phyloP scores from a whole-genome alignment of 441 rosid species.

The Gossypium laxum region DNA sequence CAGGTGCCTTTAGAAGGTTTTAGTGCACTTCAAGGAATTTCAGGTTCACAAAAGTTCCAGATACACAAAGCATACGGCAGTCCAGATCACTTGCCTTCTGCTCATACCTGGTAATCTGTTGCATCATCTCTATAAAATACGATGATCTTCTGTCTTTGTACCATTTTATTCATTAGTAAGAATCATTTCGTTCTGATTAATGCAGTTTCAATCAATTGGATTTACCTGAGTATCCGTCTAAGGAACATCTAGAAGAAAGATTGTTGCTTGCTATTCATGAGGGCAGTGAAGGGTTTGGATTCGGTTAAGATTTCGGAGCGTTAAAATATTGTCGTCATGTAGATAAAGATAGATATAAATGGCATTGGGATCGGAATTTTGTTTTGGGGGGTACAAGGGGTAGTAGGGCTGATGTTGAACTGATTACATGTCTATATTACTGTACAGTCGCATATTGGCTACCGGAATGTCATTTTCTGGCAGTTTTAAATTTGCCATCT shows the following conservation, averaged over 20 bases:
- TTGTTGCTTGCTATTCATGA: conserved; percentile 89
- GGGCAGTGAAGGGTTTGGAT: conserved; percentile 88
- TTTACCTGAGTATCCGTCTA: conserved; percentile 87
- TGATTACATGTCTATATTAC: conserved; percentile 29
- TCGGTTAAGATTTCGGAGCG: conserved; percentile 34
- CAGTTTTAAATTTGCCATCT: conserved; percentile 35
- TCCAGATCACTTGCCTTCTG: conserved; percentile 77
- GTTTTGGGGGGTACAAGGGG: conserved; percentile 11
- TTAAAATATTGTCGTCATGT: conserved; percentile 18
- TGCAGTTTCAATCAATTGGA: conserved; percentile 95
- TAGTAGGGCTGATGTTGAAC: conserved; percentile 19
- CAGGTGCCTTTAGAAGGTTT: conserved; percentile 70
- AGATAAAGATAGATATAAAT: conserved; percentile 19
- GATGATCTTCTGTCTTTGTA: background rate
- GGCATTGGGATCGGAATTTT: conserved; percentile 1
- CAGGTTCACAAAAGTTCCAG: conserved; percentile 88
- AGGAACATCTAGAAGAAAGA: conserved; percentile 76
- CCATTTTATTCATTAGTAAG: background rate
- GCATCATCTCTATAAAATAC: background rate
- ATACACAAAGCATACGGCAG: conserved; percentile 97
- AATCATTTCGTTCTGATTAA: background rate
- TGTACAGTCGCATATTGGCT: conserved; percentile 43
- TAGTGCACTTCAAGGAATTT: conserved; percentile 89
- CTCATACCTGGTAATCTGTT: conserved; percentile 70
- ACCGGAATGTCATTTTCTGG: conserved; percentile 26